These are phyloP conservation scores for Pseudohyphozyma bogoriensis DNA, from an alignment of 768 basidiomycete genomes.

Conservation along the genomic window DNA sequence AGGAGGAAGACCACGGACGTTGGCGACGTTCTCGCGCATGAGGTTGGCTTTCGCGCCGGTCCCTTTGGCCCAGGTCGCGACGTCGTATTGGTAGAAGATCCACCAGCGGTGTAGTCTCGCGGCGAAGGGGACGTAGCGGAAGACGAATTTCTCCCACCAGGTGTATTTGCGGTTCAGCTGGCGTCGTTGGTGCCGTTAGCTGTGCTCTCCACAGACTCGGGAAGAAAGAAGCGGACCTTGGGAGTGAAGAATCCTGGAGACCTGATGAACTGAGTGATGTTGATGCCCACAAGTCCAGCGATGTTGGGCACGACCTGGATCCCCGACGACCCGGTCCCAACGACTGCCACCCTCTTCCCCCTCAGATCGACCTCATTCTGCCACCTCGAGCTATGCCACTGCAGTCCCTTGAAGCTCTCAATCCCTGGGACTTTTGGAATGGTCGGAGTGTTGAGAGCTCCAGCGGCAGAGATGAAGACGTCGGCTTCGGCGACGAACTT, in stretches of 20 bases:
- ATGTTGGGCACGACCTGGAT: slow-evolving; percentile 44
- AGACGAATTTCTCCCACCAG: slow-evolving; percentile 6
- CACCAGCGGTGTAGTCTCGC: slow-evolving; percentile 20
- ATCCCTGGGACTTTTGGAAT: slow-evolving; percentile 44
- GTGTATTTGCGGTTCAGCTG: slow-evolving; percentile 20
- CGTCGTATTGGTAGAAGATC: slow-evolving; percentile 25
- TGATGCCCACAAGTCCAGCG: slow-evolving; percentile 25
- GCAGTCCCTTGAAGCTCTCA: slow-evolving; percentile 45
- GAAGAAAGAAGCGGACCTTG: not conserved
- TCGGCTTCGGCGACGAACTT: slow-evolving; percentile 41
- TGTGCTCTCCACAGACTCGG: not conserved
- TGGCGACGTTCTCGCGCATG: not conserved
- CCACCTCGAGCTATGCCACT: slow-evolving; percentile 54
- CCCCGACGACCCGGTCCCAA: slow-evolving; percentile 57
- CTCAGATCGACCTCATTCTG: slow-evolving; percentile 47
- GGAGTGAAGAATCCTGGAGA: not conserved
- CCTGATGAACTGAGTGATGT: slow-evolving; percentile 42
- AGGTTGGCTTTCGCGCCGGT: not conserved
- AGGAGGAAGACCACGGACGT: not conserved
- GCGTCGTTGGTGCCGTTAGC: not conserved
- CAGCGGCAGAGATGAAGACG: slow-evolving; percentile 45
- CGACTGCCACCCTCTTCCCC: slow-evolving; percentile 51
- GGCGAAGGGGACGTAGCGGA: slow-evolving; percentile 19
- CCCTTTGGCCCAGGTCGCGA: slow-evolving; percentile 8
- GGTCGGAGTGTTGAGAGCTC: slow-evolving; percentile 45